A percentile compares a stretch with the other conserved stretches of the same genome.
Evolutionary conservation across 495 filamentous ascomycete species (phyloP).

Genomic region (Neurospora tetraspora): DNA sequence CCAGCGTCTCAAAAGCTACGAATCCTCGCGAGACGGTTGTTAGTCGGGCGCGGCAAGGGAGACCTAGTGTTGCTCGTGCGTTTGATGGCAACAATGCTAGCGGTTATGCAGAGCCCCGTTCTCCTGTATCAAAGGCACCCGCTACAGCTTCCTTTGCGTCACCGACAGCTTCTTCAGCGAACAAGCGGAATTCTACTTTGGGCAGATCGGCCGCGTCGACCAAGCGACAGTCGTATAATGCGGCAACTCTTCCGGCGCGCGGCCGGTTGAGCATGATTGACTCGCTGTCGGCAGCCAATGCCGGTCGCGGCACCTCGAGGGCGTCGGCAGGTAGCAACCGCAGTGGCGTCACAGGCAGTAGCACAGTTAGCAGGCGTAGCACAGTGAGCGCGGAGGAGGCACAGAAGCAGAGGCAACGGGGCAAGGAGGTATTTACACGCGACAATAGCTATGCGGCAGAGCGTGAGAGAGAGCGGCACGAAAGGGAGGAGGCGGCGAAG

Average conservation of each 20-base stretch:
- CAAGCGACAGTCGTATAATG: background rate
- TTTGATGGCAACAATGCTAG: conserved; percentile 10
- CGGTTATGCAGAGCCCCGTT: background rate
- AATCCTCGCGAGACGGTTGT: conserved; percentile 44
- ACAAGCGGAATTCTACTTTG: background rate
- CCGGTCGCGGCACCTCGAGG: conserved; percentile 3
- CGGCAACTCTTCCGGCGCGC: background rate
- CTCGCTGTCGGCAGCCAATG: conserved; percentile 9
- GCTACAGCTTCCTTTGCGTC: conserved; percentile 1
- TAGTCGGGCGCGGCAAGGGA: conserved; percentile 47
- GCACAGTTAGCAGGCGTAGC: conserved; percentile 16
- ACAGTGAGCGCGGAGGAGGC: conserved; percentile 37
- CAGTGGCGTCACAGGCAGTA: conserved; percentile 3
- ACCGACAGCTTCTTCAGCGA: conserved; percentile 1
- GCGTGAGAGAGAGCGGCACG: conserved; percentile 41
- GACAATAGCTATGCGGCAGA: conserved; percentile 40
- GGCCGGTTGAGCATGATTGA: background rate
- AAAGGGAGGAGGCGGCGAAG: conserved; percentile 47
- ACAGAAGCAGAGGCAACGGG: conserved; percentile 41
- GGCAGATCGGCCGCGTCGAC: background rate
- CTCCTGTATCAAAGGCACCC: background rate
- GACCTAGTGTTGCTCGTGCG: conserved; percentile 8
- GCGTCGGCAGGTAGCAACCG: conserved; percentile 17
- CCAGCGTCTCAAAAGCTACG: conserved; percentile 19
- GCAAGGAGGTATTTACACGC: conserved; percentile 51